These are phyloP conservation scores for Quercus rubra DNA, from an alignment of 306 rosid genomes.

Conservation along the genomic window DNA sequence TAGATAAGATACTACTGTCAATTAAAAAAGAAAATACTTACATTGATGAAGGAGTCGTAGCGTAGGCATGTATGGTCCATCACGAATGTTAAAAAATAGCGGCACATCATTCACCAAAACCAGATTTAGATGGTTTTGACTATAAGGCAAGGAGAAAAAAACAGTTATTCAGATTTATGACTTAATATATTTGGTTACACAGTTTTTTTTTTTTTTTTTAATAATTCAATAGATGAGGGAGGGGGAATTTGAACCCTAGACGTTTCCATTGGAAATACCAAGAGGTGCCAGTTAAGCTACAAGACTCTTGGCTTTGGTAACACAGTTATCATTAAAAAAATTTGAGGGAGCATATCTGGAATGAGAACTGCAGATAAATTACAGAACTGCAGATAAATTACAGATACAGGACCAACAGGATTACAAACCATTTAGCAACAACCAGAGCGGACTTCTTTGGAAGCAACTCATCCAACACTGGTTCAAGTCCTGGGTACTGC, in stretches of 20 bases:
- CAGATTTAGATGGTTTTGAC: slow-evolving; percentile 97
- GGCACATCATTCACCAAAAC: slow-evolving; percentile 94
- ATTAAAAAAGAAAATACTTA: slow-evolving; percentile 31
- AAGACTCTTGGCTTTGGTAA: not conserved
- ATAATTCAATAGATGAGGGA: too few species aligned
- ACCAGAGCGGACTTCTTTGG: slow-evolving; percentile 94
- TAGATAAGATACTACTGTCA: slow-evolving; percentile 6
- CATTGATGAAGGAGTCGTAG: slow-evolving; percentile 96
- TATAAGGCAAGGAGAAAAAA: slow-evolving; percentile 29
- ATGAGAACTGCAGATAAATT: not conserved
- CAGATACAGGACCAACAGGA: slow-evolving; percentile 12
- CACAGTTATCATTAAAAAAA: not conserved
- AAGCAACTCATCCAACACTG: slow-evolving; percentile 88
- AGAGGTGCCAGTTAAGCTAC: too few species aligned
- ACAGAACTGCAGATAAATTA: not conserved
- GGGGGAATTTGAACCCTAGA: too few species aligned
- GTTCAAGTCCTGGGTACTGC: slow-evolving; percentile 98
- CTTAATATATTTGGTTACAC: not conserved
- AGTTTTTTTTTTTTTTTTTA: too few species aligned
- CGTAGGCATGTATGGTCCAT: slow-evolving; percentile 99
- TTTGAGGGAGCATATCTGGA: not conserved
- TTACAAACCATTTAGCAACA: slow-evolving; percentile 82
- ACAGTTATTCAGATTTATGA: not conserved
- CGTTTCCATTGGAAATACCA: too few species aligned
- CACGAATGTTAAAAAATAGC: slow-evolving; percentile 87